phyloP scores from a whole-genome alignment of 805 yeast species.

The Hyphopichia homilentoma region DNA sequence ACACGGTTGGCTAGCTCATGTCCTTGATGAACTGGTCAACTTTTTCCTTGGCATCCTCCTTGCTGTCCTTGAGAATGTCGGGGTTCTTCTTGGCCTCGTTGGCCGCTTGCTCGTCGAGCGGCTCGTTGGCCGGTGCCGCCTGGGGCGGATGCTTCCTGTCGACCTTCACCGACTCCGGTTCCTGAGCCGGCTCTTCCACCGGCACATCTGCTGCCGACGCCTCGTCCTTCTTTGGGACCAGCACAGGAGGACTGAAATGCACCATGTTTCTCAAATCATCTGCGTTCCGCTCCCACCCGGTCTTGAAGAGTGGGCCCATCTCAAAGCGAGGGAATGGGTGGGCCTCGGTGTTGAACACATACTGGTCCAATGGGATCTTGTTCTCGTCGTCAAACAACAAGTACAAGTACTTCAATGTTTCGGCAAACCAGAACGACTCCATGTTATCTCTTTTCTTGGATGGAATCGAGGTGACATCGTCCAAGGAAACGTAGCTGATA shows the following conservation, averaged over 20 bases:
- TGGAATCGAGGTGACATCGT: slow-evolving; percentile 58
- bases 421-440: slow-evolving; percentile 94
- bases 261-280: slow-evolving; percentile 14
- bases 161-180: slow-evolving; percentile 6
- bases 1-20: too few relatives aligned
- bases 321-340: slow-evolving; percentile 84
- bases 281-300: slow-evolving; percentile 56
- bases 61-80: slow-evolving; percentile 19
- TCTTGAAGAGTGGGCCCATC: slow-evolving; percentile 46
- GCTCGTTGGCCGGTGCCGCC: slow-evolving; percentile 41
- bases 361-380: slow-evolving; percentile 60
- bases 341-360: slow-evolving; percentile 89
- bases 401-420: slow-evolving; percentile 83
- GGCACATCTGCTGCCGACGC: not conserved
- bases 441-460: slow-evolving; percentile 65
- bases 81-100: slow-evolving; percentile 37
- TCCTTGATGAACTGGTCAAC: slow-evolving; percentile 15
- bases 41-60: slow-evolving; percentile 24
- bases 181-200: not conserved
- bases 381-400: slow-evolving; percentile 67
- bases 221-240: not conserved
- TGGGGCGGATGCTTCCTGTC: slow-evolving; percentile 33
- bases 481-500: slow-evolving; percentile 56
- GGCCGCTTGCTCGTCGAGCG: slow-evolving; percentile 27
- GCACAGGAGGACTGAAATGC: slow-evolving; percentile 1